A percentile compares a stretch with the other conserved stretches of the same genome.
Evolutionary conservation across 371 early-diverging fungal species (phyloP).

Genomic region (Conidiobolus incongruus): DNA sequence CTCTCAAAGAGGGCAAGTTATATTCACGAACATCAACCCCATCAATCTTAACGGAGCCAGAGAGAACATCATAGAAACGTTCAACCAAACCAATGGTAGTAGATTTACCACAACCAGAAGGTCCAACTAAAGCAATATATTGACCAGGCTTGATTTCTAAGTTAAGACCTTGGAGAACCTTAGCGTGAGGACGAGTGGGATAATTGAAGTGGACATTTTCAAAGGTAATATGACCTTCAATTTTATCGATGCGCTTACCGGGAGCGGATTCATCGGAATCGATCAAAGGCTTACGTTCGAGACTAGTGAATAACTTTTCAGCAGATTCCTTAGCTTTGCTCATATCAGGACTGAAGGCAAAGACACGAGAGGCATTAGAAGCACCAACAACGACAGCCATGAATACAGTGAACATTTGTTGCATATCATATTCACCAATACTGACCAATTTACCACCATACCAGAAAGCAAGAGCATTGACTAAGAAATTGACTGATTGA

Average conservation of each 20-base stretch:
- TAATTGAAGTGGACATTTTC: constrained; percentile 48
- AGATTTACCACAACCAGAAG: constrained; percentile 74
- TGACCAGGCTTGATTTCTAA: constrained; percentile 46
- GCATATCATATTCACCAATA: constrained; percentile 1
- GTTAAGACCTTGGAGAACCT: constrained; percentile 50
- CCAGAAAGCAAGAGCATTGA: constrained; percentile 30
- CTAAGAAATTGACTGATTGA: constrained; percentile 28
- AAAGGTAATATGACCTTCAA: constrained; percentile 24
- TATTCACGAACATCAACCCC: constrained; percentile 34
- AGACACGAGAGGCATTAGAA: constrained; percentile 5
- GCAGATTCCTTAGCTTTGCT: constrained; percentile 5
- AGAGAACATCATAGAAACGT: constrained; percentile 58
- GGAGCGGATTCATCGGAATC: constrained; percentile 2
- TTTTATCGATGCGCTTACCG: constrained; percentile 12
- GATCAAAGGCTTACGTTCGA: constrained; percentile 6
- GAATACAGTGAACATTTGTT: constrained; percentile 3
- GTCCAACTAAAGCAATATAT: constrained; percentile 66
- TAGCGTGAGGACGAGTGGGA: constrained; percentile 51
- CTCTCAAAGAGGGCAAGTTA: constrained; percentile 25
- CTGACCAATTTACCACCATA: constrained; percentile 10
- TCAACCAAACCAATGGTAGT: constrained; percentile 64
- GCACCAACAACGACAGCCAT: constrained; percentile 6
- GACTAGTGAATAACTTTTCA: not conserved
- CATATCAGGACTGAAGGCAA: constrained; percentile 3
- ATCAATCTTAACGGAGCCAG: constrained; percentile 38